Base-by-base conservation (phyloP, 2,329 filamentous ascomycete genomes). In the Stemphylium lycopersici region DNA sequence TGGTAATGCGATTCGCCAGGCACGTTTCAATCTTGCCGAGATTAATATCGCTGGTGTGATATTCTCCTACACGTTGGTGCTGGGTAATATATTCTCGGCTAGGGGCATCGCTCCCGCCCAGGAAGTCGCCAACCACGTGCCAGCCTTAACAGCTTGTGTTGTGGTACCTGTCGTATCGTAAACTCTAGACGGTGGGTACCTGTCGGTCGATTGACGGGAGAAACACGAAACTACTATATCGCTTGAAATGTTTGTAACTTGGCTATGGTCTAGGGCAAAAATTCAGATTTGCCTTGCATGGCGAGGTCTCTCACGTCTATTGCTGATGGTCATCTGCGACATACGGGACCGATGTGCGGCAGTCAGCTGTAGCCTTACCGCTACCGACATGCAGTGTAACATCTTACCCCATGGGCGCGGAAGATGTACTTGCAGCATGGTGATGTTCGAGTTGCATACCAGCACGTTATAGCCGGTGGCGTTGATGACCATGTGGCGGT, bases 11-110 rank as follows among this genome's bases (percentile, higher is more conserved):
- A 59, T 59, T 52, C 54, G 57, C 26, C 29, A 29, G 26, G 13
- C 15, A 15, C 3, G 36, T 15, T 10, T n/a, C 24, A 53, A 48
- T 31, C 33, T 36, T 20, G 34, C 46, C 22, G 20, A 15, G 26
- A 40, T 57, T 46, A 57, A 57, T 54, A 44, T 54, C 46, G 41
- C 33, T 29, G 54, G 34, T 43, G 33, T 39, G 39, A 22, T 34
- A 33, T 24, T 22, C 26, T 45, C 43, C 42, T 47, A 29, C 29
- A 48, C 32, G 32, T 18, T 49, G 42, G 37, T 48, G 52, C 40
- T 48, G 44, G 36, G 36, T 38, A 49, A 51, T 56, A 41, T 48
- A 52, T 55, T 16, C 20, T 58, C 55, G 55, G 51, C 33, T 51
- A 37, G 29, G 49, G 36, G 32, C 33, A 47, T 42, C 24, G 41